Evolutionary conservation across 129 eudicot genomes (phyloP).

Genomic region (Escallonia herrerae): DNA sequence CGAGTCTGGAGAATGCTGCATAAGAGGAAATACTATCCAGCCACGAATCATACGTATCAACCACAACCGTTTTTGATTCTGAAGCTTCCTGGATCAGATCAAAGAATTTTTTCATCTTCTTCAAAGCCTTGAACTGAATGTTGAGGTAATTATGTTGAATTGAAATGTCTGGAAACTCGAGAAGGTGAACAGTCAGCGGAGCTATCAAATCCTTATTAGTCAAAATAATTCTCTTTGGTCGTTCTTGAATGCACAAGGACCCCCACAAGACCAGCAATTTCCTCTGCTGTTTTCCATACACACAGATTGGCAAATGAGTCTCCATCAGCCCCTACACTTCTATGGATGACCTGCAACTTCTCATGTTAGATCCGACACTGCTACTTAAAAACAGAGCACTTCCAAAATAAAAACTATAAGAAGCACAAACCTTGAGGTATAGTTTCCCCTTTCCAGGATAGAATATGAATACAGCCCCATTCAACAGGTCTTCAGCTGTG

Average conservation of each 20-base stretch:
- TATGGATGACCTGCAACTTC: constrained; percentile 72
- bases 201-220: constrained; percentile 98
- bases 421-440: constrained; percentile 62
- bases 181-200: constrained; percentile 93
- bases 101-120: constrained; percentile 94
- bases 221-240: constrained; percentile 91
- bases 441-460: constrained; percentile 93
- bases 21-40: constrained; percentile 92
- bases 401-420: background rate
- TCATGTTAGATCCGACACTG: background rate
- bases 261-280: constrained; percentile 96
- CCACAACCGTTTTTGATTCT: constrained; percentile 96
- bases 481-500: constrained; percentile 85
- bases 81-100: constrained; percentile 93
- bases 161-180: constrained; percentile 94
- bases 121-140: constrained; percentile 96
- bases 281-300: constrained; percentile 99
- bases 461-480: constrained; percentile 94
- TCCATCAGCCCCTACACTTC: constrained; percentile 99
- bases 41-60: constrained; percentile 97
- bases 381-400: background rate
- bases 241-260: constrained; percentile 97
- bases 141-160: constrained; percentile 95
- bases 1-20: constrained; percentile 96
- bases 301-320: constrained; percentile 97